These are phyloP conservation scores for Rhodocollybia butyracea DNA, from an alignment of 768 basidiomycete species.

Conservation along the genomic window DNA sequence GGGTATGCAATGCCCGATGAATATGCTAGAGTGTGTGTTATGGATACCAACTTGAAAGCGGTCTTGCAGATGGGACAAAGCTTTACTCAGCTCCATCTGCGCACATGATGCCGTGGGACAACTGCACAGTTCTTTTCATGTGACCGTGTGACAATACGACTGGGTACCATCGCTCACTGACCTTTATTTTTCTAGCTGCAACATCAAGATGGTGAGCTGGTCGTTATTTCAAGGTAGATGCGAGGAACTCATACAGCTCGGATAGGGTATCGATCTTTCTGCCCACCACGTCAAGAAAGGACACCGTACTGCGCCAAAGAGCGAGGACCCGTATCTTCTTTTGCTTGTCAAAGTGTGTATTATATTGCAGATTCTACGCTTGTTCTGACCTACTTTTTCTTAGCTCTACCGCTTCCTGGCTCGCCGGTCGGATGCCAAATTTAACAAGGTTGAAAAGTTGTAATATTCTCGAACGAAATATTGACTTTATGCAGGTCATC, in stretches of 20 bases:
- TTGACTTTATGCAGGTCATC: conserved; percentile 59
- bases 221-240: conserved; percentile 23
- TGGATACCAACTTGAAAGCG: no score
- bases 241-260: background rate
- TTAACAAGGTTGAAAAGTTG: conserved; percentile 67
- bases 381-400: conserved; percentile 8
- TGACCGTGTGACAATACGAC: no score
- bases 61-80: no score
- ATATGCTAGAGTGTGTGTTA: no score
- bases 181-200: conserved; percentile 27
- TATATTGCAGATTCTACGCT: conserved; percentile 10
- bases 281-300: conserved; percentile 99
- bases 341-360: conserved; percentile 89
- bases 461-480: conserved; percentile 8
- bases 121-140: no score
- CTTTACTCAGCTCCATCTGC: no score
- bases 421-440: conserved; percentile 89
- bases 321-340: conserved; percentile 98
- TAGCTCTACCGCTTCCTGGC: conserved; percentile 99
- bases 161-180: background rate
- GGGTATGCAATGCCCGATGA: no score
- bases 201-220: conserved; percentile 82
- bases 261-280: conserved; percentile 91
- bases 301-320: conserved; percentile 90
- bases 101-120: no score